Base-by-base conservation (phyloP, 495 filamentous ascomycete genomes). In the Glutinoglossum americanum region DNA sequence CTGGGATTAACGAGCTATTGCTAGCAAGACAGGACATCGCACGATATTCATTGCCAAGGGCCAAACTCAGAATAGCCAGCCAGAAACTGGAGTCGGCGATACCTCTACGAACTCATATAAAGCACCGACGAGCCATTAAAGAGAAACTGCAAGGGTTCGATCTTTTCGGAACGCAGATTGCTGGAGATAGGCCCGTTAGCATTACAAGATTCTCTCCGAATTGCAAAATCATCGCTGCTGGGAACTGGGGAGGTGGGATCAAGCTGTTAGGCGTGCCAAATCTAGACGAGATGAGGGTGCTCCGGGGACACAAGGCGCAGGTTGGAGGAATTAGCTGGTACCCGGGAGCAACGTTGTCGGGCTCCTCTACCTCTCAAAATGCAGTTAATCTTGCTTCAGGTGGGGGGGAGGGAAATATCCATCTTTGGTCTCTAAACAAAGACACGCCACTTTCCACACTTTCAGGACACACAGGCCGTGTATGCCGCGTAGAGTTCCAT, bases 401-500 rank as follows among this genome's bases (percentile, higher is more conserved):
- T 44, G 92, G 87, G 25, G 92, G 87, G 0, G 93, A 96, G 69
- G 89, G 89, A 8, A 79, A 85, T 56, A 74, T 99, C 37, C 80
- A 93, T 63, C 77, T 99, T 17, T 99, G 92, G 92, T 86, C 89
- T 26, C 73, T 96, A 32, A 80, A 78, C 15, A 76, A 86, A 65
- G 84, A 93, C 49, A 84, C 84, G 8, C 92, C 92, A 0, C 64
- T 97, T 19, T 74, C 84, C 1, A 96, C 87, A 0, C 75, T 99
- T 1, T 77, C 81, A 0, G 92, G 92, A 0, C 92, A 97, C 65
- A 82, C 78, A 11, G 86, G 81, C 15, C 82, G 92, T 54, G 90
- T 97, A 32, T 89, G 85, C 60, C 78, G 93, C 57, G 81, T 93
- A 44, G 93, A 95, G 61, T 93, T 97, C 65, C 93, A 99, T 62